Percentiles rank a stretch among this genome's conserved stretches.
phyloP scores from a whole-genome alignment of 495 filamentous ascomycete genomes.

The Immersiella caudata region DNA sequence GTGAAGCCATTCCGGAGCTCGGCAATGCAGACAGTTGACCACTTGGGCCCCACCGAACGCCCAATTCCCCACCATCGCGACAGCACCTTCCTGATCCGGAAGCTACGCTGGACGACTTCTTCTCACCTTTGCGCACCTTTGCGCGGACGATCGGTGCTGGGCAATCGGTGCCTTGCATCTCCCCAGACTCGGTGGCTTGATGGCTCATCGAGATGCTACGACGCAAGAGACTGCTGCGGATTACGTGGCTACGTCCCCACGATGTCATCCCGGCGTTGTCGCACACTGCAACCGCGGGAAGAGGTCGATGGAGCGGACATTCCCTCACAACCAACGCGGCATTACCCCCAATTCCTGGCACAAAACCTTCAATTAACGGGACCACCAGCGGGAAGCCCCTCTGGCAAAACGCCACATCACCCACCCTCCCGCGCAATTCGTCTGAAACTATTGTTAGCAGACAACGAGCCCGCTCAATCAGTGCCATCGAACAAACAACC shows the following conservation, averaged over 20 bases:
- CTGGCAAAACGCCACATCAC: not conserved
- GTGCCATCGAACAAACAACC: not conserved
- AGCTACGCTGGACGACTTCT: not conserved
- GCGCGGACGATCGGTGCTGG: not conserved
- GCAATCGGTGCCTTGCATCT: constrained; percentile 2
- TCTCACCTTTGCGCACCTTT: constrained; percentile 2
- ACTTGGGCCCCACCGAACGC: constrained; percentile 2
- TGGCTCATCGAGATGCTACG: not conserved
- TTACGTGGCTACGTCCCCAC: not conserved
- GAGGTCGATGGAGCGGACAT: too few species aligned
- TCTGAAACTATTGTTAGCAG: not conserved
- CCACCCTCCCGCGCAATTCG: not conserved
- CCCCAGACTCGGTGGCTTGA: not conserved
- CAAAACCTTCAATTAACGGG: too few species aligned
- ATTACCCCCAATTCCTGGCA: too few species aligned
- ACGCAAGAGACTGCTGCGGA: not conserved
- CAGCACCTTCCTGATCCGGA: constrained; percentile 13
- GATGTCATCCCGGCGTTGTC: not conserved
- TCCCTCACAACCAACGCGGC: too few species aligned
- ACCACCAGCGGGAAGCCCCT: not conserved
- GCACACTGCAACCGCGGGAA: not conserved
- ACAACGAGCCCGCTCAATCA: not conserved
- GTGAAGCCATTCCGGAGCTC: constrained; percentile 25
- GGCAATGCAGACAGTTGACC: constrained; percentile 19
- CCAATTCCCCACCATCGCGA: not conserved